Base-by-base conservation (phyloP, 2,329 filamentous ascomycete species). In the Pyrenophora graminea region DNA sequence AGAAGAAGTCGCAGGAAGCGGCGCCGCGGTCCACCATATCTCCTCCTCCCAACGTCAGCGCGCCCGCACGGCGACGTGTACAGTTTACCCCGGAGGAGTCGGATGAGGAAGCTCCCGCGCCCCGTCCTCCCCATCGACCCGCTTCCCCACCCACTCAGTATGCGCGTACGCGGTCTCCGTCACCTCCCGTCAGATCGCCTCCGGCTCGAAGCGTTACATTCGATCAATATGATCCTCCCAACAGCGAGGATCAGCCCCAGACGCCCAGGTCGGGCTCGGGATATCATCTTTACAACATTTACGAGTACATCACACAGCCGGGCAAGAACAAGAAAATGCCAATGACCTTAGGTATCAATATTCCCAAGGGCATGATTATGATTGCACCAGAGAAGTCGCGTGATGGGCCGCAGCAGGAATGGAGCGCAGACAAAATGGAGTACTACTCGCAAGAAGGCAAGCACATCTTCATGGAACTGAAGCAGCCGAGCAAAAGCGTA, bases 291-390 rank as follows among this genome's bases (percentile, higher is more conserved):
- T 97, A 97, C 76, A 97, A 96, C 65, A 92, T 97, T 65, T 96
- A 92, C 70, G 93, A 97, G 75, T 96, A 96, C 89, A 85, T 96
- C 4, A 93, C 91, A n/a, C 85, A 94, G 38, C 92, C 96, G 85
- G 93, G 93, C 49, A 96, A 96, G 78, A 88, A 90, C 67, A 96
- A 96, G 80, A 97, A 97, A 77, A 94, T 97, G 90, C 91, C 93
- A 1, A 96, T 91, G n/a, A 96, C 90, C 0, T 75, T 97, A 32
- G 93, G 93, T n/a, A 88, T 97, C 67, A 97, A 97, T 69, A 80
- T 94, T 48, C 86, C 88, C 40, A 95, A 90, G 13, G 92, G 92
- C 33, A 84, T 88, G 27, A 95, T 99, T 61, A 86, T 96, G 74
- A 90, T 99, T 63, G 89, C 91, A 0, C 92, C 93, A 0, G 93